Evolutionary conservation across 2,329 filamentous ascomycete genomes (phyloP).

Genomic region (Grosmannia huntii): DNA sequence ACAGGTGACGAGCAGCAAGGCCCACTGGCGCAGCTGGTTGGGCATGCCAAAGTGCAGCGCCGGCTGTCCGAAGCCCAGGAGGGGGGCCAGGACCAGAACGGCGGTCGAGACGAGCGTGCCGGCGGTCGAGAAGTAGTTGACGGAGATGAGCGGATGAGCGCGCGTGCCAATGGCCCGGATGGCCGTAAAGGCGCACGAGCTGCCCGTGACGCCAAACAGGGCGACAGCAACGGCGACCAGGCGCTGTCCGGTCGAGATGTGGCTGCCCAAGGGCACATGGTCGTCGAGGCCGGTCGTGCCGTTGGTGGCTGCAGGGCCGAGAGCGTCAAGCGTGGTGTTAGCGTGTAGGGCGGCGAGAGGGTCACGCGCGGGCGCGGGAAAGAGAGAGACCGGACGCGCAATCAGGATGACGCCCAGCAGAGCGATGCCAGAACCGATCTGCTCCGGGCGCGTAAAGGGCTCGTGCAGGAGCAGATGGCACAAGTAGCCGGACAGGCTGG

Average conservation of each 20-base stretch:
- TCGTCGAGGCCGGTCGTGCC: neutral
- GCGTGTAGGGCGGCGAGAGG: no score
- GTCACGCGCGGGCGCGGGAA: neutral
- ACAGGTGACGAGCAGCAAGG: slow-evolving; percentile 54
- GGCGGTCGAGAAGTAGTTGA: slow-evolving; percentile 69
- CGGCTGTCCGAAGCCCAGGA: slow-evolving; percentile 32
- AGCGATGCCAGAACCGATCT: slow-evolving; percentile 62
- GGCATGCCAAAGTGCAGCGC: slow-evolving; percentile 30
- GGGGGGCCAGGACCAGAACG: slow-evolving; percentile 40
- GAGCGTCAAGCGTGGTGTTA: neutral
- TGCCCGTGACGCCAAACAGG: slow-evolving; percentile 65
- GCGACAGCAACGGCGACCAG: slow-evolving; percentile 26
- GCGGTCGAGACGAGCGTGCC: slow-evolving; percentile 54
- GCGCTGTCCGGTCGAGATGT: slow-evolving; percentile 8
- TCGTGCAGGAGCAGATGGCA: slow-evolving; percentile 66
- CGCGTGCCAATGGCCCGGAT: slow-evolving; percentile 71
- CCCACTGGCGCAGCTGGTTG: slow-evolving; percentile 42
- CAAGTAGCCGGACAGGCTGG: slow-evolving; percentile 65
- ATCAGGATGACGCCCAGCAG: slow-evolving; percentile 74
- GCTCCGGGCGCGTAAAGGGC: slow-evolving; percentile 65
- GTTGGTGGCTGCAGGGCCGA: neutral
- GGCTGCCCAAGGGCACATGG: neutral
- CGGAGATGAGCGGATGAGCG: slow-evolving; percentile 69
- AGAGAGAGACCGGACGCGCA: slow-evolving; percentile 48
- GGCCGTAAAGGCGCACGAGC: slow-evolving; percentile 58